Evolutionary conservation across 2,329 filamentous ascomycete genomes (phyloP), one percentile per base, ranked within the genome.

Genomic region (Monosporascus cannonballus): DNA sequence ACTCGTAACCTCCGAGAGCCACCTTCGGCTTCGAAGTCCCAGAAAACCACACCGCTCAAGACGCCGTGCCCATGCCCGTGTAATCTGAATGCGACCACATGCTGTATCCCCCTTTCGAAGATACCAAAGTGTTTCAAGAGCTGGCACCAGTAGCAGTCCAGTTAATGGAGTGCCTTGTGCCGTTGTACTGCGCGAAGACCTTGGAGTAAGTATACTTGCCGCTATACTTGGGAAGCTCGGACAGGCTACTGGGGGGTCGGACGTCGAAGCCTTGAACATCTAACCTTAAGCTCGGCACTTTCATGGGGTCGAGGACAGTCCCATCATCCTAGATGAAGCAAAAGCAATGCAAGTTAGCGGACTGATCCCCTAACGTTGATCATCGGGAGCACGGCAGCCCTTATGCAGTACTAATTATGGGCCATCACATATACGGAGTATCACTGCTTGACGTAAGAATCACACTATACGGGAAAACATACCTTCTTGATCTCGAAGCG

Each of bases 171-270:
- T 24, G 4, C n/a, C 4, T 30, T n/a, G 48, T 30, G 15, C 36
- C 25, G 18, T 30, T 41, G 24, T 41, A 42, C 48, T 49, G 11
- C 20, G 20, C 14, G 37, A 49, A 41, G 3, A 52, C 42, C 46
- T 53, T 53, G n/a, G 45, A 39, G 38, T 51, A 47, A 2, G 42
- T 30, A 3, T 36, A 56, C 41, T 51, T 59, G 9, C 59, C 59
- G 37, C 53, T 57, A 30, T 57, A 57, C 42, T 42, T 50, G 14
- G 60, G 58, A 15, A 65, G 55, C 22, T 62, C 58, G 9, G 37
- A 53, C 22, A 51, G 47, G 30, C 49, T 54, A 3, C 47, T 52
- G 20, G 58, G 51, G 9, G 44, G 39, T 4, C 50, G 51, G 44
- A 64, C 46, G 45, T 57, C 49, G 25, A 59, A 54, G 20, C 49